Evolutionary conservation across 192 early-diverging fungal genomes (phyloP), one percentile per base, ranked within the genome.

Genomic region (Backusella circina): DNA sequence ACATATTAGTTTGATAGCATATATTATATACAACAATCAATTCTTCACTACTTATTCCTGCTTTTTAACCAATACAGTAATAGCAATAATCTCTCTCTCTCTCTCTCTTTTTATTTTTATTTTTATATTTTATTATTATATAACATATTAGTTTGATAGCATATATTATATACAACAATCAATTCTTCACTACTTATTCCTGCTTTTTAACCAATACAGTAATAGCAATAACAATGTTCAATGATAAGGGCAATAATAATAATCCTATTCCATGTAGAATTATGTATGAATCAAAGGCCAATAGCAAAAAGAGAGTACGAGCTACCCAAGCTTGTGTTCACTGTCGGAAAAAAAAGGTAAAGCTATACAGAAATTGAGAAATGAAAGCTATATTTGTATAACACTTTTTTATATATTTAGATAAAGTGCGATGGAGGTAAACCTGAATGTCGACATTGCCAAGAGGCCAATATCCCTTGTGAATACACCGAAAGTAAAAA

Each of bases 281-380:
- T 31, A 66, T 66, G 65, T 66, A 66, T 66, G 65, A 66, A 66
- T 5, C 23, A 26, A 66, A 66, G n/a, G n/a, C 68, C 37, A 28
- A 70, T 50, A 73, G 70, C 13, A 75, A 75, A 54, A 79, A 79
- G 66, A 47, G 78, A 67, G 64, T 50, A n/a, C 18, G 78, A 74
- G 78, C 78, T 9, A 79, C 73, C 31, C 78, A 79, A 54, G 78
- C 78, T 4, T 79, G 78, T 39, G 37, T 72, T 35, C 74, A 70
- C 7, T 79, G 78, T 72, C 67, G 78, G 41, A 70, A 71, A 28
- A 79, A 79, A 50, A 79, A 79, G 78, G 78, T 75, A 73, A 66
- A 66, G 28, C 15, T 10, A 12, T 30, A 66, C 65, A 66, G 28
- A 31, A 30, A 66, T 31, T 32, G 39, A 15, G 9, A 30, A 3